Evolutionary conservation across 2,329 filamentous ascomycete species (phyloP).

Genomic region (Aspergillus flavus): DNA sequence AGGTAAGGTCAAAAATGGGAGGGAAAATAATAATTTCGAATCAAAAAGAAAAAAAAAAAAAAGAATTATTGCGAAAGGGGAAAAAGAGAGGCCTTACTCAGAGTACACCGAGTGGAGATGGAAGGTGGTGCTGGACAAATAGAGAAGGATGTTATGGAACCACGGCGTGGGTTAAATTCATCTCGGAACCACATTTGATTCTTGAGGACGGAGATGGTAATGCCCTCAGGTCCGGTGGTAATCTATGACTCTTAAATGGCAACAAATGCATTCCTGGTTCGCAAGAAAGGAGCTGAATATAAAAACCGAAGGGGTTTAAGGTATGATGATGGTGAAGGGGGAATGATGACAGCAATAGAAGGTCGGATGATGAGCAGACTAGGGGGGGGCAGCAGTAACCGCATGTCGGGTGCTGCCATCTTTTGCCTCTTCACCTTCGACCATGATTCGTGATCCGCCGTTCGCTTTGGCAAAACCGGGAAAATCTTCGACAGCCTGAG

Average conservation of each 20-base stretch:
- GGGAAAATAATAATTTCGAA: background rate
- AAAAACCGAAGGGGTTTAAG: background rate
- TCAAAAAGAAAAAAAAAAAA: background rate
- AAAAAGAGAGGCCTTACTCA: constrained; percentile 13
- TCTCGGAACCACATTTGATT: constrained; percentile 17
- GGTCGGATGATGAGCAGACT: constrained; percentile 5
- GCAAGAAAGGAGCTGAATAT: background rate
- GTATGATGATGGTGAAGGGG: background rate
- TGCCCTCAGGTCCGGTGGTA: background rate
- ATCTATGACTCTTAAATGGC: background rate
- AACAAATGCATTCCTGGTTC: background rate
- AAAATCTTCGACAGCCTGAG: constrained; percentile 1
- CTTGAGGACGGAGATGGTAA: background rate
- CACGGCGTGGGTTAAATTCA: constrained; percentile 15
- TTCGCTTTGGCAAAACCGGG: constrained; percentile 3
- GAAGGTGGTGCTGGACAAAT: constrained; percentile 15
- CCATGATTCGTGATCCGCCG: constrained; percentile 1
- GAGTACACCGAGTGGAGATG: constrained; percentile 15
- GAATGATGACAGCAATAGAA: constrained; percentile 1
- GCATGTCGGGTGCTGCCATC: background rate
- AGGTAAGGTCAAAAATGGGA: constrained; percentile 4
- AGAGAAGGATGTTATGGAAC: constrained; percentile 15
- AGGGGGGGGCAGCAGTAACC: background rate
- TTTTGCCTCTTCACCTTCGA: background rate
- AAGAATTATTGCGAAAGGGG: background rate